A percentile compares a stretch with the other conserved stretches of the same genome.
phyloP scores from a whole-genome alignment of 257 asterid genomes.

The Solanum arcanum region DNA sequence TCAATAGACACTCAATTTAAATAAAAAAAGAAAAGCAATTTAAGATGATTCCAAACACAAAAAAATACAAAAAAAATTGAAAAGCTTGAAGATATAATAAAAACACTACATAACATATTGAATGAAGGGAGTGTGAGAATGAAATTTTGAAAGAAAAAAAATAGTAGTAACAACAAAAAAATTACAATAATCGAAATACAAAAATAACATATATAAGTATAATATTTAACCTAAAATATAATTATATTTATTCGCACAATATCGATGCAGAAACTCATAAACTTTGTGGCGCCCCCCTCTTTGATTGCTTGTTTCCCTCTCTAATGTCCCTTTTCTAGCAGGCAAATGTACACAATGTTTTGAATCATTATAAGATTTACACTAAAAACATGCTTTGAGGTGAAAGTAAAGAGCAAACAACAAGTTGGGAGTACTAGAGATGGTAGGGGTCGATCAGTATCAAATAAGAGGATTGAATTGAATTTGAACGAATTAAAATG shows the following conservation, averaged over 20 bases:
- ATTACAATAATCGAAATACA: background rate
- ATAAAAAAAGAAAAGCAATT: background rate
- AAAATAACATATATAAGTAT: background rate
- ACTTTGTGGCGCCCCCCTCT: background rate
- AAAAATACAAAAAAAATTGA: too few species aligned
- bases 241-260: background rate
- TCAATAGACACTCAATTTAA: too few species aligned
- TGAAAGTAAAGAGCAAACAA: background rate
- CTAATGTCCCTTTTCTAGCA: background rate
- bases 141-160: background rate
- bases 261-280: background rate
- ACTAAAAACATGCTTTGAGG: slow-evolving; percentile 4
- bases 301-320: background rate
- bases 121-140: background rate
- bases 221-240: too few species aligned
- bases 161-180: background rate
- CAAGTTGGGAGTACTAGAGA: background rate
- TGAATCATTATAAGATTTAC: background rate
- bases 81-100: background rate
- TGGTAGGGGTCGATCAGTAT: background rate
- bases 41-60: too few species aligned
- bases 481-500: too few species aligned
- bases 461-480: background rate
- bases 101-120: background rate
- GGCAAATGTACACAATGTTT: background rate